A percentile compares a stretch with the other conserved stretches of the same genome.
Evolutionary conservation across 2,329 filamentous ascomycete genomes (phyloP).

Genomic region (Aspergillus aculeatinus): DNA sequence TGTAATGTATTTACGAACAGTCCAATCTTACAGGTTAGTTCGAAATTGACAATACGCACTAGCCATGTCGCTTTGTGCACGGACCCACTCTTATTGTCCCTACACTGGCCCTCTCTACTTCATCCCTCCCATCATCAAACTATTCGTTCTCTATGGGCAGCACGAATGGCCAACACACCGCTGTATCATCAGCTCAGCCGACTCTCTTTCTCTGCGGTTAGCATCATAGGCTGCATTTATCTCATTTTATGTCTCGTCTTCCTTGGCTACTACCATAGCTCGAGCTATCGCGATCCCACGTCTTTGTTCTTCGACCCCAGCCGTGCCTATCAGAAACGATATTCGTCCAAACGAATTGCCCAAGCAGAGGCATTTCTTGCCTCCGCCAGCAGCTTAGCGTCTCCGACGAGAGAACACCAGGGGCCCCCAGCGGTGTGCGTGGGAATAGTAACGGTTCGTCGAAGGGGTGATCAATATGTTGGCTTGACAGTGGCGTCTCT

Average conservation of each 20-base stretch:
- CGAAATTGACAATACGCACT: too few relatives aligned
- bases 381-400: not conserved
- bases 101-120: too few relatives aligned
- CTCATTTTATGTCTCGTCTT: constrained; percentile 13
- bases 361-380: constrained; percentile 13
- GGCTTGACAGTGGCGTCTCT: constrained; percentile 43
- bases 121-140: too few relatives aligned
- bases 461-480: constrained; percentile 41
- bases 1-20: too few relatives aligned
- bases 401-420: not conserved
- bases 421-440: constrained; percentile 34
- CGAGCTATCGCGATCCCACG: constrained; percentile 16
- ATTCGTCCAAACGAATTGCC: constrained; percentile 9
- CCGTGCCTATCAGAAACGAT: constrained; percentile 12
- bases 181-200: not conserved
- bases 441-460: constrained; percentile 43
- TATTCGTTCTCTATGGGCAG: too few relatives aligned
- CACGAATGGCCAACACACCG: not conserved
- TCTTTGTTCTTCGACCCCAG: constrained; percentile 17
- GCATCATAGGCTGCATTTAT: not conserved
- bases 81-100: too few relatives aligned
- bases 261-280: constrained; percentile 11
- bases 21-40: too few relatives aligned
- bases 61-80: too few relatives aligned
- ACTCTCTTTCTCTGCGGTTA: not conserved